Evolutionary conservation across 1,139 yeast species (phyloP).

Genomic region (Candida sanyaensis): DNA sequence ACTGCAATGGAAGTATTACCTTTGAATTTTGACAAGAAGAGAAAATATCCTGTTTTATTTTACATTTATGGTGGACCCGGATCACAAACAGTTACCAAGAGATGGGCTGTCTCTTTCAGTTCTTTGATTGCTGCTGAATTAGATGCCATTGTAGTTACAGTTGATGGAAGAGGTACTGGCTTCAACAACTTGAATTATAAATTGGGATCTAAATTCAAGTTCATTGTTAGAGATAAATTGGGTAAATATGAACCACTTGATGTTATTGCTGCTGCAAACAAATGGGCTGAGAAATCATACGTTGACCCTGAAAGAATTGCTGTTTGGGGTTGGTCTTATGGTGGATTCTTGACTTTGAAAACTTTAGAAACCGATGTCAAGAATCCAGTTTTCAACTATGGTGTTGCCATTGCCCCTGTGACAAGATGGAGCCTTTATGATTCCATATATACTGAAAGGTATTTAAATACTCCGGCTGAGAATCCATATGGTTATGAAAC

Average conservation of each 20-base stretch:
- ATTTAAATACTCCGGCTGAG: constrained; percentile 69
- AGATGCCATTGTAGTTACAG: constrained; percentile 73
- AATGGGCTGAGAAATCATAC: constrained; percentile 55
- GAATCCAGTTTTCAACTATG: constrained; percentile 60
- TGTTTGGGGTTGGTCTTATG: constrained; percentile 88
- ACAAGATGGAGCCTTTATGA: constrained; percentile 78
- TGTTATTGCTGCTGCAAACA: constrained; percentile 67
- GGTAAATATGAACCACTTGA: constrained; percentile 72
- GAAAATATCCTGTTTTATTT: constrained; percentile 69
- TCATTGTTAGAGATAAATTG: constrained; percentile 62
- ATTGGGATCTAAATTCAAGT: constrained; percentile 53
- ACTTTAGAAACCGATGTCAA: constrained; percentile 68
- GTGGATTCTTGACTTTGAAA: constrained; percentile 73
- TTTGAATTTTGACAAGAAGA: constrained; percentile 52
- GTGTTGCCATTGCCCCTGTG: constrained; percentile 80
- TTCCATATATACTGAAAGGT: constrained; percentile 76
- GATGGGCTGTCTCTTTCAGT: constrained; percentile 58
- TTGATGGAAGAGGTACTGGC: constrained; percentile 85
- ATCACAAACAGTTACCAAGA: constrained; percentile 63
- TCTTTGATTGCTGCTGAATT: constrained; percentile 68
- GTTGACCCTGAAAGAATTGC: constrained; percentile 63
- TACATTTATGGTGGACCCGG: constrained; percentile 86
- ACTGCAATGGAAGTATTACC: constrained; percentile 69
- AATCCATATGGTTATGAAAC: constrained; percentile 58
- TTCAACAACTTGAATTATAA: constrained; percentile 46